Base-by-base conservation (phyloP, 2,329 filamentous ascomycete genomes). In the Xylaria arbuscula region DNA sequence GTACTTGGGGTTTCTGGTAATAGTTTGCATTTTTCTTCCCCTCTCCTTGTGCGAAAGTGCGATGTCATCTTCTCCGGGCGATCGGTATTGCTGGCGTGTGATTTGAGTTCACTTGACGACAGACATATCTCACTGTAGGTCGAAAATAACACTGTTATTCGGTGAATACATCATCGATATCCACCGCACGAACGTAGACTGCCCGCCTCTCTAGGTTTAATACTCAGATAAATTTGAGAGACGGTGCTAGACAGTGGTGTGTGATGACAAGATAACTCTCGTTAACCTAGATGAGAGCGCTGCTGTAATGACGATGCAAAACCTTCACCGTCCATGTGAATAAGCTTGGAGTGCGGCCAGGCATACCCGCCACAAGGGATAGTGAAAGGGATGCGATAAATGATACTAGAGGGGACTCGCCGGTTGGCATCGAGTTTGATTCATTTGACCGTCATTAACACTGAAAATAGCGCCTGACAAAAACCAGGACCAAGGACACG, bases 71-170 rank as follows among this genome's bases (percentile, higher is more conserved):
- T 3, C 2, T 34, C 15, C 38, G 24, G n/a, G 54, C 24, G n/a
- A 22, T 15, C 10, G 40, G 36, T 9, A 34, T 38, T n/a, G 32
- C 38, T 36, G n/a, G 45, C 40, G 13, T 50, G 36, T 9, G 17
- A 60, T 63, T 66, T 68, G 55, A 70, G 68, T 70, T 64, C 58
- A 9, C 45, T 66, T 71, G 70, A 71, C 67, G 67, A 68, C 64
- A 71, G 22, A 53, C 17, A 48, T 67, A 69, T 62, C 62, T 71
- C 70, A 71, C 67, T 38, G n/a, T 5, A 54, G 7, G 28, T 22
- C 15, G 6, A 13, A 34, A 54, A 10, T 38, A 42, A 22, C 36
- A 22, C 4, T 6, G 10, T 38, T 19, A 24, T 56, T 53, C 17
- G 13, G 28, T n/a, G 50, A 58, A 64, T 68, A 64, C 65, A 68